Evolutionary conservation across 345 rosid genomes (phyloP).

Genomic region (Salix exigua): DNA sequence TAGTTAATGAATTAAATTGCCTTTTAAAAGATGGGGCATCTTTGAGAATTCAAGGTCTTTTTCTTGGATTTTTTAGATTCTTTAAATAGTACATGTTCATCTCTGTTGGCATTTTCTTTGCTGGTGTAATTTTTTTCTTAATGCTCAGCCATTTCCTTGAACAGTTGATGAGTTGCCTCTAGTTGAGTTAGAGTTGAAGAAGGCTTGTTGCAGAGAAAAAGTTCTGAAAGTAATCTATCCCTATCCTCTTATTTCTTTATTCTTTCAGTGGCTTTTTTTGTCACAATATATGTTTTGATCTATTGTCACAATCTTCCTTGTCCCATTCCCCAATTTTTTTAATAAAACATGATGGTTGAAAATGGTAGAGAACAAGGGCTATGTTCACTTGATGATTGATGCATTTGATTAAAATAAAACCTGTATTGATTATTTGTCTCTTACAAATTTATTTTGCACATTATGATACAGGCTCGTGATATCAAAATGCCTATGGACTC

Average conservation of each 20-base stretch:
- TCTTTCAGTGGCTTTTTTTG: neutral
- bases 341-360: neutral
- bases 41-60: constrained; percentile 69
- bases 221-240: constrained; percentile 52
- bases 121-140: constrained; percentile 6
- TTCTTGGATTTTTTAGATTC: neutral
- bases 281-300: constrained; percentile 9
- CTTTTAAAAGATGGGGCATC: constrained; percentile 61
- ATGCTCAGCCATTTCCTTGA: constrained; percentile 9
- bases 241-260: neutral
- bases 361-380: neutral
- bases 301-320: neutral
- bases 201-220: constrained; percentile 76
- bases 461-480: constrained; percentile 47
- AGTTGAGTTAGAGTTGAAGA: constrained; percentile 73
- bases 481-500: constrained; percentile 51
- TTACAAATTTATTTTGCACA: neutral
- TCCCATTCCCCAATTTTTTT: neutral
- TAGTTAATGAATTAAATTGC: constrained; percentile 56
- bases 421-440: neutral
- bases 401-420: neutral
- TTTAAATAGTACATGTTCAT: constrained; percentile 4
- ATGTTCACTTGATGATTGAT: neutral
- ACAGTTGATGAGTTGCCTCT: constrained; percentile 69
- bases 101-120: constrained; percentile 1